Base-by-base conservation (phyloP, 495 filamentous ascomycete genomes). In the Penicillium cinerascens region DNA sequence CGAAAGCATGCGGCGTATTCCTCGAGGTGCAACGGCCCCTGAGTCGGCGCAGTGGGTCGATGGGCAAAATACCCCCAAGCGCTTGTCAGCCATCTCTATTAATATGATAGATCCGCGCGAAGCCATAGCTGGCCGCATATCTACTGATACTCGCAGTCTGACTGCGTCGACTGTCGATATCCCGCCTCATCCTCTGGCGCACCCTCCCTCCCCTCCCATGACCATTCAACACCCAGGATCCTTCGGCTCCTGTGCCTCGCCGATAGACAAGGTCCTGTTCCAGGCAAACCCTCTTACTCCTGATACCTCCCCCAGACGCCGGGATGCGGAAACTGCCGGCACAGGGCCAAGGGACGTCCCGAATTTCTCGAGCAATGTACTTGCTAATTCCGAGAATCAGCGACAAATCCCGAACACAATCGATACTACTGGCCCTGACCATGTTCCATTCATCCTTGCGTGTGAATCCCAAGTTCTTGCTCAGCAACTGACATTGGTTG, bases 401-500 rank as follows among this genome's bases (percentile, higher is more conserved):
- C 61, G 48, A 36, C 44, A 49, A 6, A 26, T 51, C 4, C 52
- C 54, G 25, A 54, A 37, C 6, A 42, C 45, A n/a, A 29, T 58
- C 26, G 53, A 50, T 25, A 23, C 42, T 10, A 10, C 41, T 40
- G 51, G 44, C 13, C 49, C 53, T n/a, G 61, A 68, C 15, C 95
- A 99, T 73, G 70, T 97, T 15, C 92, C 95, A 2, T 99, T 97
- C 64, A 82, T 95, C 39, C 82, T 97, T 16, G 87, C 91, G 0
- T 96, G 93, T 56, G 90, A 95, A 66, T 93, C 92, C 10, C 87
- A 91, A 47, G 74, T 88, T 18, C 78, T 99, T 36, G 93, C 95
- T 6, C 88, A 97, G 67, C 95, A 97, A 67, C 86, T 97, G 59
- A 97, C 92, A 0, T 74, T 99, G 38, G 88, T 99, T 47, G 95